These are phyloP conservation scores for Alternaria rosae DNA, from an alignment of 2,329 filamentous ascomycete species.

Conservation along the genomic window DNA sequence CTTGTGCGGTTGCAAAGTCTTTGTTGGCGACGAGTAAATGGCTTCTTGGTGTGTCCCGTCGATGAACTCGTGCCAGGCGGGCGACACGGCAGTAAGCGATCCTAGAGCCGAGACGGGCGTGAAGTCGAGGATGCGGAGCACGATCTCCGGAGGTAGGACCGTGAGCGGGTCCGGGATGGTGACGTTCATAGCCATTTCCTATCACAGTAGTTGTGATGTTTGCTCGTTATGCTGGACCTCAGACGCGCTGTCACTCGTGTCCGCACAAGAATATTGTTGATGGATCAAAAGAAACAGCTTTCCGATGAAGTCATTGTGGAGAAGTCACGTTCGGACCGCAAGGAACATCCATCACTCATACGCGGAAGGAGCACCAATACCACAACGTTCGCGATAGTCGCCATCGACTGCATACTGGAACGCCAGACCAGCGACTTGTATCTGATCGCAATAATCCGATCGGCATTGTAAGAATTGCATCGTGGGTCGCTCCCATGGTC, in stretches of 20 bases:
- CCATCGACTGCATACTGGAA: background rate
- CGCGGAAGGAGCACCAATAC: background rate
- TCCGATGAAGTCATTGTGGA: conserved; percentile 17
- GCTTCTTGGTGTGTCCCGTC: conserved; percentile 8
- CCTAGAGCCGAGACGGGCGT: conserved; percentile 7
- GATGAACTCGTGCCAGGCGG: conserved; percentile 15
- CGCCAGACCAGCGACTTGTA: background rate
- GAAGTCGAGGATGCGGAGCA: conserved; percentile 16
- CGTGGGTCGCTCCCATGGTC: background rate
- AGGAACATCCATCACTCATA: background rate
- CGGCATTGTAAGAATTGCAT: background rate
- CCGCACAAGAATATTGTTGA: conserved; percentile 1
- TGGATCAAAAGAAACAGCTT: conserved; percentile 2
- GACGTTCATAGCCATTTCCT: background rate
- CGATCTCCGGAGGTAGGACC: conserved; percentile 11
- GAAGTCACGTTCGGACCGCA: conserved; percentile 4
- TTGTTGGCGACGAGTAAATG: conserved; percentile 9
- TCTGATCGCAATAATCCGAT: background rate
- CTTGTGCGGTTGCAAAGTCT: conserved; percentile 3
- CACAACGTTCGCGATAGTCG: background rate
- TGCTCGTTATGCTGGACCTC: background rate
- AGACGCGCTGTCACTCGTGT: background rate
- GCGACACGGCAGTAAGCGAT: conserved; percentile 7
- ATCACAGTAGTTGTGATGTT: background rate
- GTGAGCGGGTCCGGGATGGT: conserved; percentile 9